Conservation (phyloP, 1,284 basidiomycete species). For the Ceratobasidium sp. region DNA sequence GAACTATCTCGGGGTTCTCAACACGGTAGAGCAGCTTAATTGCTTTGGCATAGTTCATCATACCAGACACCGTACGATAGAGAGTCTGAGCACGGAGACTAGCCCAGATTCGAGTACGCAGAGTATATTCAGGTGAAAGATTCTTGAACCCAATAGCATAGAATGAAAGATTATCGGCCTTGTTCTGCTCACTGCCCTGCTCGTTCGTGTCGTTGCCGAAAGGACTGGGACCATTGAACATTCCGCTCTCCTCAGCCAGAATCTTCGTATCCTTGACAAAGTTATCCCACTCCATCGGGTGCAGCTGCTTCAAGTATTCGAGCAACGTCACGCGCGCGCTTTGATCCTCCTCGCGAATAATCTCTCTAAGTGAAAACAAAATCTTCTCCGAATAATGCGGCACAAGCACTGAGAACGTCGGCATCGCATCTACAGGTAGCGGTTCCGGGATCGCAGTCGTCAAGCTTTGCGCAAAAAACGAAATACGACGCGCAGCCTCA, state of each 20-base stretch:
- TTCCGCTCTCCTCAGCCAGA: conserved; percentile 92
- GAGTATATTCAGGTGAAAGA: conserved; percentile 96
- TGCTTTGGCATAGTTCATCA: conserved; percentile 99
- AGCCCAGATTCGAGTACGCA: conserved; percentile 99
- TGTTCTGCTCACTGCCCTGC: conserved; percentile 75
- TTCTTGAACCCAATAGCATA: conserved; percentile 99
- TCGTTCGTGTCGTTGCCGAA: conserved; percentile 79
- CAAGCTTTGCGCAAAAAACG: conserved; percentile 95
- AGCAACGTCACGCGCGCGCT: conserved; percentile 93
- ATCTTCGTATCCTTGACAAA: conserved; percentile 99
- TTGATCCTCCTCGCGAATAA: conserved; percentile 96
- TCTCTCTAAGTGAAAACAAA: conserved; percentile 90
- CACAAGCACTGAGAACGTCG: conserved; percentile 94
- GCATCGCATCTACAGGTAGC: conserved; percentile 94
- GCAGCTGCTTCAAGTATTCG: conserved; percentile 98
- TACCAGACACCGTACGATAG: conserved; percentile 98
- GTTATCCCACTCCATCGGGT: conserved; percentile 99
- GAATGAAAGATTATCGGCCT: conserved; percentile 95
- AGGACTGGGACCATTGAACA: conserved; percentile 83
- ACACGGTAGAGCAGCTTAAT: conserved; percentile 99
- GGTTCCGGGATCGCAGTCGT: conserved; percentile 91
- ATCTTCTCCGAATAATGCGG: conserved; percentile 99
- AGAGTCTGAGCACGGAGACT: conserved; percentile 98
- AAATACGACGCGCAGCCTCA: conserved; percentile 94
- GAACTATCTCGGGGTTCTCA: conserved; percentile 99